Conservation (phyloP, 495 filamentous ascomycete genomes). For the Hypoxylon lenormandii region DNA sequence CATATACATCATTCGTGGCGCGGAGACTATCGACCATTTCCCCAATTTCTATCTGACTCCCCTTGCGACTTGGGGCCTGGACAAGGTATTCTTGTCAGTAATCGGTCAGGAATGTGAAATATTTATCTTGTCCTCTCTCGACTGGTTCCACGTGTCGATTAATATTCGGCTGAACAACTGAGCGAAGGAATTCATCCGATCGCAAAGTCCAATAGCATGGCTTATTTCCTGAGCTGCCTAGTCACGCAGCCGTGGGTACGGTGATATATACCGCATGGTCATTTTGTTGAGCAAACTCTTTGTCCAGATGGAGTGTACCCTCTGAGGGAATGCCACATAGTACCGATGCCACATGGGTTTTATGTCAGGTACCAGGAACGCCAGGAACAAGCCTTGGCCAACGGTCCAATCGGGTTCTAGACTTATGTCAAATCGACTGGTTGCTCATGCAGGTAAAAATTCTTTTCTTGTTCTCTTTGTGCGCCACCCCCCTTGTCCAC, state of each 20-base stretch:
- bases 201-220: conserved; percentile 14
- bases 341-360: conserved; percentile 41
- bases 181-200: conserved; percentile 25
- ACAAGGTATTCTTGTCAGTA: conserved; percentile 31
- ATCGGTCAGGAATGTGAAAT: conserved; percentile 27
- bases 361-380: conserved; percentile 55
- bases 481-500: conserved; percentile 38
- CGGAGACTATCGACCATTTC: conserved; percentile 15
- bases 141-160: conserved; percentile 45
- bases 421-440: conserved; percentile 26
- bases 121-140: conserved; percentile 12
- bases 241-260: conserved; percentile 30
- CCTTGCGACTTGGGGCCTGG: conserved; percentile 13
- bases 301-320: conserved; percentile 34
- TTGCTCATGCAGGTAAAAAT: conserved; percentile 39
- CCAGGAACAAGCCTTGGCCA: conserved; percentile 38
- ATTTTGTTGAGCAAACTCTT: conserved; percentile 23
- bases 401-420: conserved; percentile 42
- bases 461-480: conserved; percentile 35
- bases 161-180: conserved; percentile 18
- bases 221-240: conserved; percentile 13
- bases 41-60: conserved; percentile 8
- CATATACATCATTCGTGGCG: conserved; percentile 1
- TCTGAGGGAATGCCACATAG: conserved; percentile 47
- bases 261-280: conserved; percentile 35